Evolutionary conservation across 768 basidiomycete species (phyloP), one percentile per base, ranked within the genome.

Genomic region (Lactarius sp.): DNA sequence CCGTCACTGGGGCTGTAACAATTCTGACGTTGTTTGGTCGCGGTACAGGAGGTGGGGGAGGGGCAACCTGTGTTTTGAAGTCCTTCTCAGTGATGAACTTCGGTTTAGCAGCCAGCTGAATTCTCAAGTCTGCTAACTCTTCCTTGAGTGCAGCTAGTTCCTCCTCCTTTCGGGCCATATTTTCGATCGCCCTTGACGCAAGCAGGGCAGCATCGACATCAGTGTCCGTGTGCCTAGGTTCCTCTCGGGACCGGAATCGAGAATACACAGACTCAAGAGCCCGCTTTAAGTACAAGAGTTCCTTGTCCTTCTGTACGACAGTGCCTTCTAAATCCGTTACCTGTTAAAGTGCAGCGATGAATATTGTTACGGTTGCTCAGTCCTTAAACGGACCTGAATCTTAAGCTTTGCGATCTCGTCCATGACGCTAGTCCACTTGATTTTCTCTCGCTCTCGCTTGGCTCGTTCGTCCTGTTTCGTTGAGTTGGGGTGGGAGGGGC

Each of bases 261-360:
- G 86, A 86, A 73, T 92, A 92, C 5, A 95, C 88, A 7, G 90
- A 88, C 73, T 94, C 91, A 42, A 97, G 77, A n/a, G 92, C 89
- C 14, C 88, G 86, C 70, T 92, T 92, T 44, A 94, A 80, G 69
- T 87, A 90, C 0, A 80, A 67, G 39, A 88, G 79, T 60, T 94
- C 89, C 70, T 92, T 93, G 66, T 88, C 83, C 70, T 86, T 88
- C 59, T 77, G 74, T 4, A 73, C 73, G 3, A 84, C 51, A 3
- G 73, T 68, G 4, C 69, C 73, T 50, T 85, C 85, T 54, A 85
- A 73, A 50, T 87, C 85, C 3, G 73, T 73, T 51, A 78, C 78
- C 89, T 94, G 69, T 1, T 41, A 14, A 13, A 59, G 59, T 52
- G 59, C 14, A 56, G 36, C 33, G 27, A 52, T 52, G 51, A 37